phyloP scores from a whole-genome alignment of 371 early-diverging fungal species.

The Mucor plumbeus region DNA sequence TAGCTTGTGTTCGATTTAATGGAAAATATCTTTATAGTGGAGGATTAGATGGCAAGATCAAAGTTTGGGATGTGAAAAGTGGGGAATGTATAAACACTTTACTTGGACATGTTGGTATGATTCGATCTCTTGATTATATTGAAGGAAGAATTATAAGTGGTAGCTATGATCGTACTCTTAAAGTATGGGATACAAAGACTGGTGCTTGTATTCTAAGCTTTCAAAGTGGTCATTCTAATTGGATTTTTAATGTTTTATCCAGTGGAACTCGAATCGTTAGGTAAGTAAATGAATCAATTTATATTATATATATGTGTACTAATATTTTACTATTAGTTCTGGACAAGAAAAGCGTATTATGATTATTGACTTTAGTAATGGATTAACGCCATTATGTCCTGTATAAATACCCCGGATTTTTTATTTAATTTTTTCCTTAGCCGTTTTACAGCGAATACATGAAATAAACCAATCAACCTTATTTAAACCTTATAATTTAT shows the following conservation, averaged over 20 bases:
- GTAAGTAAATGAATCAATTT: constrained; percentile 14
- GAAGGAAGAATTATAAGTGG: constrained; percentile 57
- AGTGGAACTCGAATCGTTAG: constrained; percentile 77
- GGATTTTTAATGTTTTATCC: constrained; percentile 93
- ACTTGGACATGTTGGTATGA: constrained; percentile 88
- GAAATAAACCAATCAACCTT: background rate
- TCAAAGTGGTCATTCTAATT: constrained; percentile 79
- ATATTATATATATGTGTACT: background rate
- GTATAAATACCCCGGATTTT: background rate
- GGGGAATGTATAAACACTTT: constrained; percentile 78
- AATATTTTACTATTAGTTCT: background rate
- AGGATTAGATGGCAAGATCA: constrained; percentile 91
- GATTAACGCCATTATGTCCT: constrained; percentile 12
- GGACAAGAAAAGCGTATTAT: constrained; percentile 17
- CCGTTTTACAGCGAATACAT: background rate
- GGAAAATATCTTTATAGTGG: constrained; percentile 88
- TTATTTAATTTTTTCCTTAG: background rate
- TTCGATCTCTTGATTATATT: constrained; percentile 85
- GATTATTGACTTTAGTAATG: constrained; percentile 13
- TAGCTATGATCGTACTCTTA: constrained; percentile 92
- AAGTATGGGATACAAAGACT: constrained; percentile 84
- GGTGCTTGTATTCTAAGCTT: constrained; percentile 60
- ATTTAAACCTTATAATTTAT: background rate
- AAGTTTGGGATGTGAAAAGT: constrained; percentile 90
- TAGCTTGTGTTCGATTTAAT: constrained; percentile 93